Percentiles rank a stretch among this genome's conserved stretches.
These are phyloP conservation scores for Trypethelium eluteriae DNA, from an alignment of 495 filamentous ascomycete genomes.

Conservation along the genomic window DNA sequence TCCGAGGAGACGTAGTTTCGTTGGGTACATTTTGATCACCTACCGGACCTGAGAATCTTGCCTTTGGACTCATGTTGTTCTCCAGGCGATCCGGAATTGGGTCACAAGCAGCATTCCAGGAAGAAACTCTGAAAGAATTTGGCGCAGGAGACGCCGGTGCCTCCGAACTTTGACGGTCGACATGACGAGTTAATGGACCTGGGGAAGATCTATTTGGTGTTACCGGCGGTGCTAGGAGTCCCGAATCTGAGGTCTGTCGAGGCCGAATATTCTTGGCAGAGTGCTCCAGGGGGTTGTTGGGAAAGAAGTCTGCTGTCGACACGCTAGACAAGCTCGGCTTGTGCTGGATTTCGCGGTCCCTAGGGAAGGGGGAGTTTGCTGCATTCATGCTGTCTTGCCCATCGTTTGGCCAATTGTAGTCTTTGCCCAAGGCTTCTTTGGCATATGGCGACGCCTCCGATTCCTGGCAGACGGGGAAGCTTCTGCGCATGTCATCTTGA, in stretches of 20 bases:
- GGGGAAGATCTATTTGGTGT: constrained; percentile 1
- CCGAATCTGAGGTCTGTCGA: constrained; percentile 11
- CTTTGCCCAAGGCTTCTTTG: not conserved
- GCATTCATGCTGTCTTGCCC: not conserved
- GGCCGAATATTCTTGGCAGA: constrained; percentile 26
- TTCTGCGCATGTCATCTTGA: not conserved
- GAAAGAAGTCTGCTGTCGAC: constrained; percentile 38
- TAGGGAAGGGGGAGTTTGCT: not conserved
- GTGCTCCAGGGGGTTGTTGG: constrained; percentile 34
- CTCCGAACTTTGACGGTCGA: constrained; percentile 3
- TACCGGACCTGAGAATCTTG: not conserved
- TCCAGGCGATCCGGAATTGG: constrained; percentile 22
- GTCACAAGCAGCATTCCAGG: constrained; percentile 7
- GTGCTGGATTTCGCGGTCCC: constrained; percentile 21
- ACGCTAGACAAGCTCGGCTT: constrained; percentile 34
- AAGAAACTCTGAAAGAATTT: not conserved
- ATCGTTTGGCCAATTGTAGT: constrained; percentile 14
- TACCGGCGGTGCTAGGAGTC: not conserved
- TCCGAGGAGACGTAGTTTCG: not conserved
- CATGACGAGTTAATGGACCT: constrained; percentile 3
- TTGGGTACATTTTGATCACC: not conserved
- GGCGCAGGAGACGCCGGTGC: constrained; percentile 4
- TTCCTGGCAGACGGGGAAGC: not conserved
- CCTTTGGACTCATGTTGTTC: constrained; percentile 25
- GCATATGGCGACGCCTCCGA: not conserved